Conservation (phyloP, 257 asterid genomes). For the Penstemon eatonii region DNA sequence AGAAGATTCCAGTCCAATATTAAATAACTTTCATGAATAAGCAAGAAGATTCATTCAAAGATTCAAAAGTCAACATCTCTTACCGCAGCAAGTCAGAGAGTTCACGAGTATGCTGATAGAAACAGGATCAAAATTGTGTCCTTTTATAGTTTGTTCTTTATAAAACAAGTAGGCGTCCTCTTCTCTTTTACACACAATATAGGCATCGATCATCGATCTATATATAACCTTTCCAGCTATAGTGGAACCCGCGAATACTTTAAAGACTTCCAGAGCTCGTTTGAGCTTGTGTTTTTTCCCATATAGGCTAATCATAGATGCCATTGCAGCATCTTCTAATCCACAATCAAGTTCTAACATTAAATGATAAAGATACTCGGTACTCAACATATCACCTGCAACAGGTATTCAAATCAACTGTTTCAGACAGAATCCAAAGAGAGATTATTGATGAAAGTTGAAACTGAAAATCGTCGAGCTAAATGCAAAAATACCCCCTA, state of each 20-base stretch:
- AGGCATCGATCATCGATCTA: slow-evolving; percentile 68
- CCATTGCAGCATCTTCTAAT: slow-evolving; percentile 60
- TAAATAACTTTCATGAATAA: background rate
- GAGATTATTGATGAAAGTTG: background rate
- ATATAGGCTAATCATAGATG: slow-evolving; percentile 65
- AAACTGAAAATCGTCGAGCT: no score
- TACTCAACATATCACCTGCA: slow-evolving; percentile 62
- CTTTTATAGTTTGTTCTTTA: slow-evolving; percentile 60
- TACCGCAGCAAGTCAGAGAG: slow-evolving; percentile 68
- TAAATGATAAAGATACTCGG: slow-evolving; percentile 58
- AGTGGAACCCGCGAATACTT: slow-evolving; percentile 38
- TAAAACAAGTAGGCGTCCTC: slow-evolving; percentile 69
- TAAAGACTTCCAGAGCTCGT: slow-evolving; percentile 60
- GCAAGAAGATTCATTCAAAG: slow-evolving; percentile 11
- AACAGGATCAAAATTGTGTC: slow-evolving; percentile 67
- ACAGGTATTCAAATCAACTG: slow-evolving; percentile 26
- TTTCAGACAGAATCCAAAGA: slow-evolving; percentile 21
- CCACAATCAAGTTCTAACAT: slow-evolving; percentile 51
- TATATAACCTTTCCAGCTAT: slow-evolving; percentile 40
- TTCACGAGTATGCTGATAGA: slow-evolving; percentile 88
- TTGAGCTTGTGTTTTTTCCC: slow-evolving; percentile 63
- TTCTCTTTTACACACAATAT: slow-evolving; percentile 54
- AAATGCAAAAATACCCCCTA: no score
- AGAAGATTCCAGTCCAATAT: no score
- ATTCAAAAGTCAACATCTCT: slow-evolving; percentile 29